Evolutionary conservation across 257 asterid genomes (phyloP).

Genomic region (Anisodus tanguticus): DNA sequence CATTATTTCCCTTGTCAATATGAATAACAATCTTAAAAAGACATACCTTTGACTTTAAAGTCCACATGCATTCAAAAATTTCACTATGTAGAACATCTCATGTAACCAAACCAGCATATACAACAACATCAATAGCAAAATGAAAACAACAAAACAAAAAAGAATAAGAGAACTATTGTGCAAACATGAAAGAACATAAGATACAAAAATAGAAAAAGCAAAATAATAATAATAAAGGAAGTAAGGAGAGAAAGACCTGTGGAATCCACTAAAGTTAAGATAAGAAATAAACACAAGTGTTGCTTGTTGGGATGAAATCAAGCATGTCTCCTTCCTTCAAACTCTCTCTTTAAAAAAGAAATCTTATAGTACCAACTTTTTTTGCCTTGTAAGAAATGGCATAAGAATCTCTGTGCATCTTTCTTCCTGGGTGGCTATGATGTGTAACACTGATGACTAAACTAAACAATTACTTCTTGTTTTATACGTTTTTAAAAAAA

Average conservation of each 20-base stretch:
- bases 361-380: no score
- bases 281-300: conserved; percentile 61
- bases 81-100: conserved; percentile 18
- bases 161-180: background rate
- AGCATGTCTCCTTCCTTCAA: conserved; percentile 74
- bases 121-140: background rate
- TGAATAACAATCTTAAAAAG: conserved; percentile 20
- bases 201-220: conserved; percentile 28
- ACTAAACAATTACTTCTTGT: background rate
- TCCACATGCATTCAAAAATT: conserved; percentile 48
- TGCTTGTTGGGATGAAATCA: conserved; percentile 85
- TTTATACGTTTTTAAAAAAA: no score
- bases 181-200: conserved; percentile 28
- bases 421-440: conserved; percentile 28
- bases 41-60: conserved; percentile 29
- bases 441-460: background rate
- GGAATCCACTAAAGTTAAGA: conserved; percentile 67
- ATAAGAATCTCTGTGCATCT: conserved; percentile 35
- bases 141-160: background rate
- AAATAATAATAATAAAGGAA: conserved; percentile 14
- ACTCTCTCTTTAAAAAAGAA: conserved; percentile 32
- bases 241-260: conserved; percentile 59
- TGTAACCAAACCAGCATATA: conserved; percentile 18
- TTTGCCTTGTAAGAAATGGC: conserved; percentile 16
- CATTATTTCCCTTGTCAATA: conserved; percentile 7